Evolutionary conservation across 768 basidiomycete species (phyloP), one percentile per base, ranked within the genome.

Genomic region (Tulasnella sp.): DNA sequence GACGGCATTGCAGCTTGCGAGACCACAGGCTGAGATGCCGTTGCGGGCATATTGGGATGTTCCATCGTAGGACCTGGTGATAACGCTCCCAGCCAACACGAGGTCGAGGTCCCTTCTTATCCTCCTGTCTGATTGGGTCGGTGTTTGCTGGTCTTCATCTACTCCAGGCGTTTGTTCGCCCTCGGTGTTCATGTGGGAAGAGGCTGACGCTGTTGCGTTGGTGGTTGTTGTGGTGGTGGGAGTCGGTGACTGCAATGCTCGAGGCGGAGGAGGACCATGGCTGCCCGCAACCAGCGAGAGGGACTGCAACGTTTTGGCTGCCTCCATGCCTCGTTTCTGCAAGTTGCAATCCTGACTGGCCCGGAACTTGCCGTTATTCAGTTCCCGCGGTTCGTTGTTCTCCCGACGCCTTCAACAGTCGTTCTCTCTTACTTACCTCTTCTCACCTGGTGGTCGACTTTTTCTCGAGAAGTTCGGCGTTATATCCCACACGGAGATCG

Each of bases 1-100:
- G 18, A 89, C 90, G 80, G 90, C 92, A 83, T 92, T 92, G 82
- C 92, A 84, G 2, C 90, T 89, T 38, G 92, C 92, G 40, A 93
- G 86, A 27, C 92, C 92, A 81, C 92, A 93, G 2, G 91, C 88
- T 62, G 92, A 89, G 48, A 84, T 84, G 12, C 87, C 86, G 19
- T 87, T 86, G 24, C 84, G 84, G 79, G 81, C 79, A 75, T 92
- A 92, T 81, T 92, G 92, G 71, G 91, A 89, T 19, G 89, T 87
- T 31, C 90, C 89, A 5, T 83, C 84, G 80, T 88, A 87, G 2
- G 79, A 77, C 31, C 75, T 80, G 39, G 77, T 71, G 46, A 79
- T 38, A 34, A 40, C 38, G 44, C 78, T 71, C 39, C 78, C 78
- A 27, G 62, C 62, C 31, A 68, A 68, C 62, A 68, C 62, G 62